Percentiles rank a stretch among this genome's conserved stretches.
phyloP scores from a whole-genome alignment of 2,329 filamentous ascomycete genomes.

The Alternaria ethzedia region DNA sequence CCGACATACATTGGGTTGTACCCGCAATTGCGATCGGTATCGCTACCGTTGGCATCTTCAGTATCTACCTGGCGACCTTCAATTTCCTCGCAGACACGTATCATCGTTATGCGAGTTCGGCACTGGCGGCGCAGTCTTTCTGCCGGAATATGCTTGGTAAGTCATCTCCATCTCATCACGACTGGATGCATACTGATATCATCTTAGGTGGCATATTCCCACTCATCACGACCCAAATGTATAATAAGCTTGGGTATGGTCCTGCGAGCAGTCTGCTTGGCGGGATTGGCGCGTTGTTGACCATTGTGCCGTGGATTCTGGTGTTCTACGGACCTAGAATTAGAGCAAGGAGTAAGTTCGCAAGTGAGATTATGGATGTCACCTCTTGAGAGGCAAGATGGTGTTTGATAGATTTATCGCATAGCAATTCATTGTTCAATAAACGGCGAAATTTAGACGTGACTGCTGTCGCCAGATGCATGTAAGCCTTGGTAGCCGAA shows the following conservation, averaged over 20 bases:
- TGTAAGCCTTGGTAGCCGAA: neutral
- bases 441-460: neutral
- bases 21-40: constrained; percentile 73
- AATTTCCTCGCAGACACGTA: constrained; percentile 93
- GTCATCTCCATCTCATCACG: neutral
- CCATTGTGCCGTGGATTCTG: constrained; percentile 85
- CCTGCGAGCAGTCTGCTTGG: constrained; percentile 78
- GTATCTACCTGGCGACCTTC: constrained; percentile 79
- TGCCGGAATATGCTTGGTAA: constrained; percentile 78
- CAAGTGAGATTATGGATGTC: constrained; percentile 52
- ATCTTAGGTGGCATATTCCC: constrained; percentile 72
- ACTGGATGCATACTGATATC: constrained; percentile 2
- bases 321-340: constrained; percentile 80
- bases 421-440: neutral
- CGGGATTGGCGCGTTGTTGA: constrained; percentile 70
- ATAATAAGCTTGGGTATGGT: constrained; percentile 71
- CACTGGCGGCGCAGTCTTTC: constrained; percentile 84
- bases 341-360: constrained; percentile 77
- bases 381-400: neutral
- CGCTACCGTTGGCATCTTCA: constrained; percentile 84
- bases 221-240: constrained; percentile 76
- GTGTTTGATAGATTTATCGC: neutral
- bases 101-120: constrained; percentile 82
- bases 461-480: neutral
- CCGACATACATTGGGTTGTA: constrained; percentile 72